These are phyloP conservation scores for Hypomontagnella monticulosa DNA, from an alignment of 495 filamentous ascomycete genomes.

Conservation along the genomic window DNA sequence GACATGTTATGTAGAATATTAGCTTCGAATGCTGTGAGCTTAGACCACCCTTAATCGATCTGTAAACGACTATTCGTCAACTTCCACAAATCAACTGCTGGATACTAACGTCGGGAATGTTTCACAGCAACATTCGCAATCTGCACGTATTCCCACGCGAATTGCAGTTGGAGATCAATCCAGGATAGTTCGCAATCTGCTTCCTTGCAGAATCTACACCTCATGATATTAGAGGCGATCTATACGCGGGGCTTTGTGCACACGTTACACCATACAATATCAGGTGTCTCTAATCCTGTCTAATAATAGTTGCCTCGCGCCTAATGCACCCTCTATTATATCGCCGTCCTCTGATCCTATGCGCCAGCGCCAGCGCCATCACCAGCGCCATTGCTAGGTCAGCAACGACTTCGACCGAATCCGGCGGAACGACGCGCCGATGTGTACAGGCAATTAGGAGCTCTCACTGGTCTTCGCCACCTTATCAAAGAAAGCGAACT, in stretches of 20 bases:
- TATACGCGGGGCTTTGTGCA: not conserved
- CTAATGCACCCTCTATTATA: slow-evolving; percentile 27
- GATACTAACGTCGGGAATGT: too few relatives aligned
- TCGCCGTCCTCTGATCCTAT: slow-evolving; percentile 22
- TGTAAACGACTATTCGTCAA: not conserved
- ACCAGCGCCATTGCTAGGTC: slow-evolving; percentile 1
- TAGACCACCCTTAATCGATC: not conserved
- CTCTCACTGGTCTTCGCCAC: slow-evolving; percentile 7
- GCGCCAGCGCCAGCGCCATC: slow-evolving; percentile 3
- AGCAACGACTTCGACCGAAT: slow-evolving; percentile 9
- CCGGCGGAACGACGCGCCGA: slow-evolving; percentile 1
- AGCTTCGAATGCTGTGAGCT: not conserved
- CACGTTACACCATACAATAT: slow-evolving; percentile 24
- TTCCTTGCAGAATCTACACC: slow-evolving; percentile 15
- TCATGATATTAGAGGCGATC: not conserved
- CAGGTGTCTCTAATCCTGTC: not conserved
- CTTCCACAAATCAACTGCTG: not conserved
- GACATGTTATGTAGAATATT: not conserved
- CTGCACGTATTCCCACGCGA: slow-evolving; percentile 3
- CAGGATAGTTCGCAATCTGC: slow-evolving; percentile 35
- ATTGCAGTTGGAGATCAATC: slow-evolving; percentile 8
- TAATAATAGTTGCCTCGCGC: slow-evolving; percentile 30
- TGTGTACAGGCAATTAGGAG: slow-evolving; percentile 3
- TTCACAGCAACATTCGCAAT: not conserved
- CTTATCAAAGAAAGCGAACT: slow-evolving; percentile 11